Percentiles rank a stretch among this genome's conserved stretches.
phyloP scores from a whole-genome alignment of 2,329 filamentous ascomycete genomes.

The Arthrobotrys megalospora region DNA sequence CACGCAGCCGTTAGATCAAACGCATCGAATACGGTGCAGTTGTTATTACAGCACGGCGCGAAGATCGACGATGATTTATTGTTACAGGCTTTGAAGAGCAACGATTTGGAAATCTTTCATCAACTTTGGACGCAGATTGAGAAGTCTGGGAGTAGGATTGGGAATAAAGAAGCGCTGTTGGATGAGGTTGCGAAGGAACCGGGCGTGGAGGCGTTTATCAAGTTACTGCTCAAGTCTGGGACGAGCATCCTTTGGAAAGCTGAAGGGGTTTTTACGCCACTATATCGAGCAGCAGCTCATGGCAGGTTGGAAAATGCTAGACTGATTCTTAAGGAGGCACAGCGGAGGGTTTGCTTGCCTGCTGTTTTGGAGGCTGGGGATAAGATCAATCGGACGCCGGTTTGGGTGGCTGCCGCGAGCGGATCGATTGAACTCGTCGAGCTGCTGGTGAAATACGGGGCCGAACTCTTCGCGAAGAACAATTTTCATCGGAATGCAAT shows the following conservation, averaged over 20 bases:
- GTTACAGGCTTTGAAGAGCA: constrained; percentile 42
- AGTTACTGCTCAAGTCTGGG: constrained; percentile 42
- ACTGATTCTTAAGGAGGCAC: constrained; percentile 41
- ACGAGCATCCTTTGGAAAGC: constrained; percentile 33
- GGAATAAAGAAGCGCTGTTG: constrained; percentile 40
- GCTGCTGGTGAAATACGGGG: constrained; percentile 38
- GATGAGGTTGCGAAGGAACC: constrained; percentile 43
- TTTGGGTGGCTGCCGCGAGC: constrained; percentile 36
- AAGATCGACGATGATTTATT: constrained; percentile 43
- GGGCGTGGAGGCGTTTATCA: constrained; percentile 42
- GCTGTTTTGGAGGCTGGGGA: constrained; percentile 31
- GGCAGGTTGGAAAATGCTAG: constrained; percentile 35
- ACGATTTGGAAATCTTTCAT: constrained; percentile 49
- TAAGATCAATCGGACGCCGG: constrained; percentile 19
- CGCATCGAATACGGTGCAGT: constrained; percentile 42
- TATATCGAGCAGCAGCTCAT: constrained; percentile 29
- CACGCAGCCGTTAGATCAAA: constrained; percentile 39
- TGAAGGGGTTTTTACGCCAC: constrained; percentile 3
- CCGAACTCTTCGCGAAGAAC: constrained; percentile 23
- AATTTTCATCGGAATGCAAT: constrained; percentile 8
- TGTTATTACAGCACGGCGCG: constrained; percentile 39
- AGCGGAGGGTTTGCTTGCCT: constrained; percentile 36
- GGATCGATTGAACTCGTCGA: constrained; percentile 37
- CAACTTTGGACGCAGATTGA: constrained; percentile 55
- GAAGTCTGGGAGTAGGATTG: constrained; percentile 41